Evolutionary conservation across 2,329 filamentous ascomycete genomes (phyloP).

Genomic region (Colletotrichum somersetense): DNA sequence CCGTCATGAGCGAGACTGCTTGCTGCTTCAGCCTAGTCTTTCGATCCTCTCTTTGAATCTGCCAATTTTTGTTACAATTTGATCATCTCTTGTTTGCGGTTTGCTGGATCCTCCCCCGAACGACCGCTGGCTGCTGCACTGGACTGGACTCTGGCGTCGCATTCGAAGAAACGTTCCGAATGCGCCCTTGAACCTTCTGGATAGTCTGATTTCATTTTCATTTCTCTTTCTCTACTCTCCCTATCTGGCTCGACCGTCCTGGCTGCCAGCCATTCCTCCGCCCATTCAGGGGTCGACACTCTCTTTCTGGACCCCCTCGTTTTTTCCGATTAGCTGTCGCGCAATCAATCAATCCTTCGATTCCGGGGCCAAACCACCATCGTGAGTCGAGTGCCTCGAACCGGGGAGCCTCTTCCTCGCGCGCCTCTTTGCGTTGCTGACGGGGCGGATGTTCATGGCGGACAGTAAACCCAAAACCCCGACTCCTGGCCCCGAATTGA

Average conservation of each 20-base stretch:
- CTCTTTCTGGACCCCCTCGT: neutral
- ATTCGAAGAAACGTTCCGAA: neutral
- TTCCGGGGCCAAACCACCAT: neutral
- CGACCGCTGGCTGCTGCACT: neutral
- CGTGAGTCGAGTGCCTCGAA: neutral
- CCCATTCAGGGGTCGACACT: neutral
- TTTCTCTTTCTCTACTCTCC: neutral
- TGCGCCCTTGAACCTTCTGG: neutral
- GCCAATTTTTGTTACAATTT: neutral
- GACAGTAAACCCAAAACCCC: neutral
- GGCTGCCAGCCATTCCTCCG: neutral
- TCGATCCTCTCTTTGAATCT: conserved; percentile 1
- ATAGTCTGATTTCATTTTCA: neutral
- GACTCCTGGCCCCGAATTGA: neutral
- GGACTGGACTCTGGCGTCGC: conserved; percentile 4
- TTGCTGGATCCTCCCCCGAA: neutral
- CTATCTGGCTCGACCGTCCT: neutral
- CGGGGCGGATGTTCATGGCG: neutral
- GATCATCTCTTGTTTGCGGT: neutral
- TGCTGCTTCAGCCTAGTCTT: conserved; percentile 3
- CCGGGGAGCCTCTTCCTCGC: neutral
- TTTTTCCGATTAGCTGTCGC: neutral
- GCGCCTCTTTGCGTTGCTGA: neutral
- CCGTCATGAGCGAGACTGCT: conserved; percentile 9
- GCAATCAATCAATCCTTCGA: neutral